phyloP scores from a whole-genome alignment of 2,329 filamentous ascomycete genomes.

The Ophiostoma triangulosporum region DNA sequence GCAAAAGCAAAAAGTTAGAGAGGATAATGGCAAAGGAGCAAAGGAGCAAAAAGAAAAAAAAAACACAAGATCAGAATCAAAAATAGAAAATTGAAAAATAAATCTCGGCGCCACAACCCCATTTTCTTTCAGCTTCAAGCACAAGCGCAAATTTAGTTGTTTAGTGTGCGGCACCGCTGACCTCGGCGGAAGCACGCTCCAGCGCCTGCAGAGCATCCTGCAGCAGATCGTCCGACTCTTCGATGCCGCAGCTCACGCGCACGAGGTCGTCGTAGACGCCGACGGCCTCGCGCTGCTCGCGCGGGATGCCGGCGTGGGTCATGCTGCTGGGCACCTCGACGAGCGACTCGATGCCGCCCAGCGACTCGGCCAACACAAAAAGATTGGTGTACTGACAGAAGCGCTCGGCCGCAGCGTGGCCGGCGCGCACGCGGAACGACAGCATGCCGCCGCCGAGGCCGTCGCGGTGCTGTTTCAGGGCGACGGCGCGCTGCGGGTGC shows the following conservation, averaged over 20 bases:
- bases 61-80: too few relatives aligned
- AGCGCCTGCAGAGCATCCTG: slow-evolving; percentile 69
- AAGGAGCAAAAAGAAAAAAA: too few relatives aligned
- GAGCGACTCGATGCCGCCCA: slow-evolving; percentile 80
- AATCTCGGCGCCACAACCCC: too few relatives aligned
- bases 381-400: slow-evolving; percentile 86
- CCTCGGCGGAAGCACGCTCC: slow-evolving; percentile 45
- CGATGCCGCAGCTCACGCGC: slow-evolving; percentile 83
- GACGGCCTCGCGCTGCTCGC: slow-evolving; percentile 76
- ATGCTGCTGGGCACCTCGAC: slow-evolving; percentile 89
- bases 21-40: too few relatives aligned
- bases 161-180: neutral
- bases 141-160: too few relatives aligned
- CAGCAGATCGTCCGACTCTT: slow-evolving; percentile 75
- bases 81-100: too few relatives aligned
- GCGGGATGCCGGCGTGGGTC: slow-evolving; percentile 93
- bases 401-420: slow-evolving; percentile 69
- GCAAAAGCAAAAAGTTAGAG: too few relatives aligned
- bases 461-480: slow-evolving; percentile 80
- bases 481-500: slow-evolving; percentile 75
- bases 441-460: slow-evolving; percentile 97
- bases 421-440: slow-evolving; percentile 84
- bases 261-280: slow-evolving; percentile 94
- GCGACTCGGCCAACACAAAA: slow-evolving; percentile 83
- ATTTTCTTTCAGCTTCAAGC: too few relatives aligned